phyloP scores from a whole-genome alignment of 108 stramenopile genomes.

The Stephanodiscus minutulus region DNA sequence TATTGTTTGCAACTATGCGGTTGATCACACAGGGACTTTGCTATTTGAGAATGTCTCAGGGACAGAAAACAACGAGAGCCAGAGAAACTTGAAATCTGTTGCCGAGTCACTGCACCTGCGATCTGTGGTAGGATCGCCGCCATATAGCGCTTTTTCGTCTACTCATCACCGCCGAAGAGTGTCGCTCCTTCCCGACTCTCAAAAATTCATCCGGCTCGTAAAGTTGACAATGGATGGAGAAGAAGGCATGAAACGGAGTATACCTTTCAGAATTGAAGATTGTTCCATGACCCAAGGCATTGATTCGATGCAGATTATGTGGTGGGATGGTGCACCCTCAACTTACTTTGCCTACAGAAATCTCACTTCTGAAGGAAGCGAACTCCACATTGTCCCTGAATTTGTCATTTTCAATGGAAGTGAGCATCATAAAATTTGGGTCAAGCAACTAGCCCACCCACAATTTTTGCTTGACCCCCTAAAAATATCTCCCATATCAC shows the following conservation, averaged over 20 bases:
- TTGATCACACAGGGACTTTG: constrained; percentile 84
- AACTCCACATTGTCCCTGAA: constrained; percentile 84
- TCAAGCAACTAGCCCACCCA: constrained; percentile 30
- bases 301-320: constrained; percentile 67
- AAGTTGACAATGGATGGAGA: constrained; percentile 80
- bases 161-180: constrained; percentile 57
- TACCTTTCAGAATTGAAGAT: constrained; percentile 72
- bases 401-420: constrained; percentile 85
- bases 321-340: constrained; percentile 64
- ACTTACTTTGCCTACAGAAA: constrained; percentile 79
- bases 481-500: constrained; percentile 42
- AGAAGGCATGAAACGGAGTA: constrained; percentile 62
- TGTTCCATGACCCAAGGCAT: constrained; percentile 72
- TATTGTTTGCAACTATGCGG: constrained; percentile 70
- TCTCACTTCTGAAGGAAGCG: constrained; percentile 67
- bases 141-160: constrained; percentile 75
- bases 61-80: constrained; percentile 8
- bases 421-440: constrained; percentile 42
- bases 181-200: constrained; percentile 68
- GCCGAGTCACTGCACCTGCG: not conserved
- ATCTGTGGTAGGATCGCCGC: constrained; percentile 18
- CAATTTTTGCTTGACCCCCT: constrained; percentile 37
- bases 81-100: constrained; percentile 19
- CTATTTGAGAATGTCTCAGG: constrained; percentile 61
- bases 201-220: constrained; percentile 55